Evolutionary conservation across 768 basidiomycete species (phyloP).

Genomic region (Grammothele lineata): DNA sequence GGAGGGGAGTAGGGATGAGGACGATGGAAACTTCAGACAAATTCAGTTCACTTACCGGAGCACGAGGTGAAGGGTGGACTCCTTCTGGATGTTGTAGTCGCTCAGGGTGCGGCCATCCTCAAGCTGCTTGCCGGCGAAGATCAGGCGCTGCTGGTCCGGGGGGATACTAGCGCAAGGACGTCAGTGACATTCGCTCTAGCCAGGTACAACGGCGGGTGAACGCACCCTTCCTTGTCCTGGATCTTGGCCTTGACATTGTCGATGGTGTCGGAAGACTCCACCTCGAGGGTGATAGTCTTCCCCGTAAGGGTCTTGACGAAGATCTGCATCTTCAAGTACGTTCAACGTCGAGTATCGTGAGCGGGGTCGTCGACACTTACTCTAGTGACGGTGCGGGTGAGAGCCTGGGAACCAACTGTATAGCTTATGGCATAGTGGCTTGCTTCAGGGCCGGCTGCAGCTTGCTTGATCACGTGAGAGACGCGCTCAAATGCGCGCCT

Average conservation of each 20-base stretch:
- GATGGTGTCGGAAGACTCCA: constrained; percentile 94
- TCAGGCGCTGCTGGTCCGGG: constrained; percentile 92
- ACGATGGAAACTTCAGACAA: too few relatives aligned
- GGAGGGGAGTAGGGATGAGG: background rate
- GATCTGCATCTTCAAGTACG: constrained; percentile 42
- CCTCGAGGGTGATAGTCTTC: constrained; percentile 98
- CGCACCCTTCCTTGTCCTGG: constrained; percentile 74
- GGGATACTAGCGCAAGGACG: constrained; percentile 56
- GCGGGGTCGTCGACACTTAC: constrained; percentile 19
- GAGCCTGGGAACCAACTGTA: constrained; percentile 29
- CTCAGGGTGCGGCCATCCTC: constrained; percentile 95
- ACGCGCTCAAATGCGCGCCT: background rate
- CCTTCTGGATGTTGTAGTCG: constrained; percentile 99
- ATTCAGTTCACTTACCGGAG: constrained; percentile 92
- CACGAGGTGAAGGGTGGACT: constrained; percentile 95
- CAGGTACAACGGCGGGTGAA: background rate
- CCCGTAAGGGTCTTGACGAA: constrained; percentile 91
- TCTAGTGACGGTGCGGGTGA: constrained; percentile 17
- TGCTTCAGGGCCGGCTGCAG: constrained; percentile 25
- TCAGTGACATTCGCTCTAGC: background rate
- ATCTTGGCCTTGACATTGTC: constrained; percentile 90
- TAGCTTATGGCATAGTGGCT: constrained; percentile 24
- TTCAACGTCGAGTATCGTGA: constrained; percentile 16
- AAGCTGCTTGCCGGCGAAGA: constrained; percentile 97
- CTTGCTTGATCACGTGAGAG: constrained; percentile 5